Evolutionary conservation across 2,329 filamentous ascomycete species (phyloP).

Genomic region (Exophiala sideris): DNA sequence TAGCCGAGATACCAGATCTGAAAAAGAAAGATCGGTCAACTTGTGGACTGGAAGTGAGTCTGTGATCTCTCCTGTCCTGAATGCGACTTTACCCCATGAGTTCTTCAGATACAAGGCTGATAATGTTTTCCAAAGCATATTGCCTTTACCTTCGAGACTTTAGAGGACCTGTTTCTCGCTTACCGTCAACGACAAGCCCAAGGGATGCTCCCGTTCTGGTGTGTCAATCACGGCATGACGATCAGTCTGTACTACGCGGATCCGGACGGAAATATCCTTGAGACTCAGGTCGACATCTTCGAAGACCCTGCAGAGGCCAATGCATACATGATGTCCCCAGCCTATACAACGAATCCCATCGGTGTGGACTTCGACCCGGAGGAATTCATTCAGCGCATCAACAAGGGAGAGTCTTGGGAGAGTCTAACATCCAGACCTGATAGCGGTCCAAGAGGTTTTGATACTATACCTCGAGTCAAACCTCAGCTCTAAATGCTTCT

Average conservation of each 20-base stretch:
- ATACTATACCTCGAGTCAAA: too few species aligned
- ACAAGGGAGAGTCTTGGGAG: too few species aligned
- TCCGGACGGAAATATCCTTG: constrained; percentile 49
- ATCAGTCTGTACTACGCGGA: constrained; percentile 49
- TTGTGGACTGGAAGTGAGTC: too few species aligned
- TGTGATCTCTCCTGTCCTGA: too few species aligned
- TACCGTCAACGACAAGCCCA: constrained; percentile 33
- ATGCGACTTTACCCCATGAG: too few species aligned
- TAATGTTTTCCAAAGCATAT: constrained; percentile 35
- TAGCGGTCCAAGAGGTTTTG: too few species aligned
- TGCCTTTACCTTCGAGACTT: constrained; percentile 39
- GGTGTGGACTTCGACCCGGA: constrained; percentile 9
- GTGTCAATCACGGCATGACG: constrained; percentile 48
- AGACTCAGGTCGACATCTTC: constrained; percentile 48
- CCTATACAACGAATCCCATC: constrained; percentile 5
- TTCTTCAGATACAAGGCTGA: too few species aligned
- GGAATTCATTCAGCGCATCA: background rate
- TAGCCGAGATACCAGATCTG: too few species aligned
- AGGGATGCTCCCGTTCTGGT: constrained; percentile 37
- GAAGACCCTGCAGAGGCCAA: background rate
- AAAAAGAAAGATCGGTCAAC: too few species aligned
- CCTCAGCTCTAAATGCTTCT: too few species aligned
- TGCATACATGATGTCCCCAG: background rate
- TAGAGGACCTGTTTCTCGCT: constrained; percentile 36
- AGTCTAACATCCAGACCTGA: too few species aligned